Percentiles rank a stretch among this genome's conserved stretches.
phyloP scores from a whole-genome alignment of 768 basidiomycete species.

The Russula vinacea region DNA sequence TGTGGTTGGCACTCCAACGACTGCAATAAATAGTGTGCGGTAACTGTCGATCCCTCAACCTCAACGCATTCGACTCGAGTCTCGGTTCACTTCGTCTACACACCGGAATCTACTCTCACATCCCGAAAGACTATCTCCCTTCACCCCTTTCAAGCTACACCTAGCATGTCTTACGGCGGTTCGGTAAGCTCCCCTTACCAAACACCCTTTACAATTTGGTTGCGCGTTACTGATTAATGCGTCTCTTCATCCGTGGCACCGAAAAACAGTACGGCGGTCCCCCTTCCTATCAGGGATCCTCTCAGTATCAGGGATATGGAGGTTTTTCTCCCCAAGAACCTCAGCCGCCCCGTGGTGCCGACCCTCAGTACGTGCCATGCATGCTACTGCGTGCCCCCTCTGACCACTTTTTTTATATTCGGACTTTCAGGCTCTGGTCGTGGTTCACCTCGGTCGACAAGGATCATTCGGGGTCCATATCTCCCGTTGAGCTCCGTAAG shows the following conservation, averaged over 20 bases:
- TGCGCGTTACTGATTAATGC: background rate
- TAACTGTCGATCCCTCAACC: background rate
- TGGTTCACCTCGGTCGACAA: conserved; percentile 72
- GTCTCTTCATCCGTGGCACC: background rate
- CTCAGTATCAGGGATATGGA: conserved; percentile 32
- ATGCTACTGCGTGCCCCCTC: background rate
- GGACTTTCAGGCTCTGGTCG: conserved; percentile 54
- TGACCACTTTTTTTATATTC: background rate
- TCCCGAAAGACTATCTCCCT: background rate
- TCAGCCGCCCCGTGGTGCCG: conserved; percentile 62
- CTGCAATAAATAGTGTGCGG: background rate
- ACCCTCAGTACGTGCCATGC: conserved; percentile 60
- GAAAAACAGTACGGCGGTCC: conserved; percentile 2
- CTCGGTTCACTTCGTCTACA: background rate
- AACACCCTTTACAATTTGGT: background rate
- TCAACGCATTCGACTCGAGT: background rate
- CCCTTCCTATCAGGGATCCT: conserved; percentile 11
- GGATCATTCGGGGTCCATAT: conserved; percentile 66
- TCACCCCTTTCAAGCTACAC: background rate
- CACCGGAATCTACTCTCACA: background rate
- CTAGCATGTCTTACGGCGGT: background rate
- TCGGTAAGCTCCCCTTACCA: background rate
- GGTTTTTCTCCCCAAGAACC: conserved; percentile 39
- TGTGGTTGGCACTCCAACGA: too few species aligned
- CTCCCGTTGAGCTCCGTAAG: conserved; percentile 64